Evolutionary conservation across 768 basidiomycete species (phyloP).

Genomic region (Lactarius deliciosus): DNA sequence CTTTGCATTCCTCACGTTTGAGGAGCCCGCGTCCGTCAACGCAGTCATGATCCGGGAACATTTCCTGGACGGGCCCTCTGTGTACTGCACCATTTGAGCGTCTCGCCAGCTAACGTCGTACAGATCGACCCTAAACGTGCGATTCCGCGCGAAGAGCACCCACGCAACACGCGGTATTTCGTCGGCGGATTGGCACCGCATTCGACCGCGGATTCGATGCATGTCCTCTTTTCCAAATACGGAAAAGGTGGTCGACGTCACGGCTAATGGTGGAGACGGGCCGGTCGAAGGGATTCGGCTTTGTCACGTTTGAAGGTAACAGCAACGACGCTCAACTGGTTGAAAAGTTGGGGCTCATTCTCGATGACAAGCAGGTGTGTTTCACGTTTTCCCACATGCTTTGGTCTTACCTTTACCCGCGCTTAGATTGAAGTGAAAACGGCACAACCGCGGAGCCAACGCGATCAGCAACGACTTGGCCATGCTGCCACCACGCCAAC

Average conservation of each 20-base stretch:
- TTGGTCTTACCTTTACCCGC: too few relatives aligned
- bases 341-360: conserved; percentile 77
- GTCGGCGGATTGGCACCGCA: conserved; percentile 91
- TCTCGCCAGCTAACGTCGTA: conserved; percentile 1
- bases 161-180: conserved; percentile 90
- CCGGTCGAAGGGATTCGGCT: conserved; percentile 95
- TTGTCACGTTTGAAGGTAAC: conserved; percentile 94
- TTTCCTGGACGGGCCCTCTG: conserved; percentile 93
- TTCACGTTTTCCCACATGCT: too few relatives aligned
- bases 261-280: conserved; percentile 98
- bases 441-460: conserved; percentile 86
- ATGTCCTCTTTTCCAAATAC: conserved; percentile 90
- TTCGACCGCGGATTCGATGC: conserved; percentile 93
- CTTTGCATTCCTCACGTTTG: conserved; percentile 97
- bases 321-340: conserved; percentile 87
- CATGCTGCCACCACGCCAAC: conserved; percentile 13
- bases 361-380: conserved; percentile 87
- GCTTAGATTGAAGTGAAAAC: conserved; percentile 93
- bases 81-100: conserved; percentile 30
- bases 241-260: conserved; percentile 96
- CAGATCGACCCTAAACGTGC: conserved; percentile 99
- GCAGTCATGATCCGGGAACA: conserved; percentile 96
- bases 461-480: conserved; percentile 56
- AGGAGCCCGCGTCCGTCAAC: conserved; percentile 89
- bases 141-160: conserved; percentile 94